Evolutionary conservation across 2,329 filamentous ascomycete genomes (phyloP), one percentile per base, ranked within the genome.

Genomic region (Alternaria sp.): DNA sequence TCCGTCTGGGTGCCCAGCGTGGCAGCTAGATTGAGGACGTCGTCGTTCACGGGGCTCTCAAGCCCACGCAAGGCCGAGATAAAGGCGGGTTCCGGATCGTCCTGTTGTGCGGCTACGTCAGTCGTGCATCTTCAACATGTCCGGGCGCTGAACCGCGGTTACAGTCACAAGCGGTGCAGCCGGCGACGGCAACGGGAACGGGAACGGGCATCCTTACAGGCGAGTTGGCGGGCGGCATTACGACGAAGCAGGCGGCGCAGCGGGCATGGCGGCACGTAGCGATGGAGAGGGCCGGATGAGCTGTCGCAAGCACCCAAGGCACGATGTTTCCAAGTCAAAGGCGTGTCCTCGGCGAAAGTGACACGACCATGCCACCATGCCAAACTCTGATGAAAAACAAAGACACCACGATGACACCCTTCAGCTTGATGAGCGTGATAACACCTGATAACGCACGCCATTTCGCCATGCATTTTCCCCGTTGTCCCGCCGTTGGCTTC

Each of bases 21-120:
- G 37, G 80, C 74, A 50, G 83, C 81, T 57, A 84, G 78, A 66
- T 84, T 81, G 54, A 82, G 78, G 23, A 74, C 70, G 63, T 73
- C 68, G 40, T 70, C 66, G 62, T 70, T 68, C 39, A 82, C 80
- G 46, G 83, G 80, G 65, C 79, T 82, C 65, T 82, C 77, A 58
- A 84, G 75, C 54, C 78, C 74, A 65, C 77, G 79, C 58, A 82
- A 75, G 55, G 80, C 79, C 52, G 80, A 81, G 39, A 83, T 77
- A 65, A 85, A 84, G 36, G 70, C 72, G 44, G 72, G 69, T 53
- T 75, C 69, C 46, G 65, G 40, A 56, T 72, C 69, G 58, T 72
- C 69, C 72, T 77, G 56, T 49, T 24, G 39, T 34, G 58, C 42
- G 63, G 58, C 51, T 66, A 63, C 61, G 69, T 73, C 65, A 73